Evolutionary conservation across 2,329 filamentous ascomycete species (phyloP), one percentile per base, ranked within the genome.

Genomic region (Penicillium vulpinum): DNA sequence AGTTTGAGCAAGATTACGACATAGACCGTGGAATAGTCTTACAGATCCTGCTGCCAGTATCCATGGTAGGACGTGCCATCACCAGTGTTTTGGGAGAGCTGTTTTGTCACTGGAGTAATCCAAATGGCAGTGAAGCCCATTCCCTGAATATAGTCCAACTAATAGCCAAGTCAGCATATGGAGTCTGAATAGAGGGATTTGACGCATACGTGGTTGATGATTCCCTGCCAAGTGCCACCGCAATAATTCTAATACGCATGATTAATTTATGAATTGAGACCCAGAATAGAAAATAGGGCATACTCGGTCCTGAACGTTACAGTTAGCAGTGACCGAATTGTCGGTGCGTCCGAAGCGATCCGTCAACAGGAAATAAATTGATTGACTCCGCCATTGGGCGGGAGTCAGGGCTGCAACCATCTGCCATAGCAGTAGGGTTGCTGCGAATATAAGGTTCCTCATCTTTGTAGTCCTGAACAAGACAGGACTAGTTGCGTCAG

Each of bases 1-100:
- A 21, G 8, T 31, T 4, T 29, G 21, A 38, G 51, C 13, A 7
- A 70, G 86, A 65, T 79, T 81, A 69, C 86, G 80, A 64, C 85
- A 83, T 16, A 5, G 4, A 21, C 13, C 7, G 3, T 26, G 15
- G 18, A 29, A 9, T 18, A 4, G 11, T 38, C 65, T 47, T 56
- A 74, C 72, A 82, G 72, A 54, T 82, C 72, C 61, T 81, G 76
- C 31, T 79, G 78, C 76, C 78, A 81, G 63, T 81, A 82, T 11
- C 80, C 80, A 64, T 81, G 79, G 54, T 80, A 82, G n/a, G 77
- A 73, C n/a, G 70, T 69, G n/a, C 75, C 75, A 54, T 76, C 72
- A 29, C 73, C 67, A 60, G 74, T 74, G 21, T 69, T 55, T 10
- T 65, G 60, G 4, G 70, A 46, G 2, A 79, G 57, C 24, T 80